These are phyloP conservation scores for Elsinoe necatrix DNA, from an alignment of 2,329 filamentous ascomycete genomes.

Conservation along the genomic window DNA sequence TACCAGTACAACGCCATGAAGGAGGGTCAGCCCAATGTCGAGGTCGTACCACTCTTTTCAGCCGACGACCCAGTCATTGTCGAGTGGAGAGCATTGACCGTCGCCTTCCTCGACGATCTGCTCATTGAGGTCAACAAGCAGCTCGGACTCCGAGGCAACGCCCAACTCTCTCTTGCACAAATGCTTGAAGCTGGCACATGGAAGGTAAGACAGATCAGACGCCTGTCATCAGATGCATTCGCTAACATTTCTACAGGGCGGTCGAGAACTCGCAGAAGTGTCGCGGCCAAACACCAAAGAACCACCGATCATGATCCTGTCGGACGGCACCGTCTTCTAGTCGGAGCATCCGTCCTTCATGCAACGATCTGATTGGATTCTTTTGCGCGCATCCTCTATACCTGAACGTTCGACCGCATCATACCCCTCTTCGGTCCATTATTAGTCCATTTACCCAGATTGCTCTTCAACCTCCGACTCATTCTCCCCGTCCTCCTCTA, in stretches of 20 bases:
- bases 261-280: slow-evolving; percentile 90
- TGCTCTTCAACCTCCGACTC: neutral
- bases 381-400: slow-evolving; percentile 13
- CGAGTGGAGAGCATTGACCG: slow-evolving; percentile 68
- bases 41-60: slow-evolving; percentile 65
- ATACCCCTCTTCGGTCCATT: slow-evolving; percentile 14
- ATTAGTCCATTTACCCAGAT: slow-evolving; percentile 12
- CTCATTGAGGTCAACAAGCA: slow-evolving; percentile 59
- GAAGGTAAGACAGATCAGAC: slow-evolving; percentile 62
- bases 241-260: slow-evolving; percentile 53
- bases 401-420: slow-evolving; percentile 12
- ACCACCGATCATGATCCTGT: slow-evolving; percentile 90
- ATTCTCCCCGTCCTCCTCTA: neutral
- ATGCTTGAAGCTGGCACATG: slow-evolving; percentile 93
- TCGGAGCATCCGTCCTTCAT: slow-evolving; percentile 10
- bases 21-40: slow-evolving; percentile 61
- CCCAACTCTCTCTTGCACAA: slow-evolving; percentile 70
- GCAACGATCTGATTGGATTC: slow-evolving; percentile 14
- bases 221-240: neutral
- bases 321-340: slow-evolving; percentile 92
- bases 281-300: slow-evolving; percentile 93
- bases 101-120: slow-evolving; percentile 65
- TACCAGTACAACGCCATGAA: slow-evolving; percentile 63
- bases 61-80: slow-evolving; percentile 70
- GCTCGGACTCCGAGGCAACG: slow-evolving; percentile 59